Base-by-base conservation (phyloP, 441 rosid genomes). In the Euphorbia celastroides region DNA sequence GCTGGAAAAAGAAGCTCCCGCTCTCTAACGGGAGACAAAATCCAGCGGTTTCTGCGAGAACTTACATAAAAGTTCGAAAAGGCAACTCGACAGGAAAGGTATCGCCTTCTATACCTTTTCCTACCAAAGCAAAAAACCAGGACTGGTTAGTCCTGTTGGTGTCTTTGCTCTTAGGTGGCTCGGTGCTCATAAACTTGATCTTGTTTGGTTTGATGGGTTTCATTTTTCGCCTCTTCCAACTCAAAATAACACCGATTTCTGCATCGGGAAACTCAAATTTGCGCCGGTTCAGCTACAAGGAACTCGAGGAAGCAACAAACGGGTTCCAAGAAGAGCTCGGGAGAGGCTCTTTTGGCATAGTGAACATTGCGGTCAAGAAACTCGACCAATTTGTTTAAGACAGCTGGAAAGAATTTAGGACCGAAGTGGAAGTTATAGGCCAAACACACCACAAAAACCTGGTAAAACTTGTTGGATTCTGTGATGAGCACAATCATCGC, bases 361-460 rank as follows among this genome's bases (percentile, higher is more conserved):
- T 79, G 5, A 80, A 79, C 27, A 48, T 67, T 20, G 82, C 82
- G 0, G 69, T 79, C 27, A 81, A 78, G 70, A 77, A 74, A 46
- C 31, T 79, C 34, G 50, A 71, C 17, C 73, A 25, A 28, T 7
- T 60, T 12, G 62, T 63, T 5, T 61, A 5, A 38, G 73, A 80
- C 11, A 57, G 75, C 0, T 78, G 82, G 19, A 50, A 58, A 44
- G 83, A 75, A 65, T 84, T 78, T 28, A 62, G 66, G 27, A 55
- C 77, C 4, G 83, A 81, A 70, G 70, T 78, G 56, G 30, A 25
- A 5, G 75, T 69, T 23, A 72, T 82, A 52, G 76, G 84, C 42
- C 70, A 66, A 57, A 80, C 82, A 19, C 72, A 80, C 41, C 84
- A 81, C 81, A 84, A 67, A 78, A 84, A 84, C 52, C 63, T 82